Evolutionary conservation across 1,284 basidiomycete genomes (phyloP), one percentile per base, ranked within the genome.

Genomic region (Rhodotorula glutinis): DNA sequence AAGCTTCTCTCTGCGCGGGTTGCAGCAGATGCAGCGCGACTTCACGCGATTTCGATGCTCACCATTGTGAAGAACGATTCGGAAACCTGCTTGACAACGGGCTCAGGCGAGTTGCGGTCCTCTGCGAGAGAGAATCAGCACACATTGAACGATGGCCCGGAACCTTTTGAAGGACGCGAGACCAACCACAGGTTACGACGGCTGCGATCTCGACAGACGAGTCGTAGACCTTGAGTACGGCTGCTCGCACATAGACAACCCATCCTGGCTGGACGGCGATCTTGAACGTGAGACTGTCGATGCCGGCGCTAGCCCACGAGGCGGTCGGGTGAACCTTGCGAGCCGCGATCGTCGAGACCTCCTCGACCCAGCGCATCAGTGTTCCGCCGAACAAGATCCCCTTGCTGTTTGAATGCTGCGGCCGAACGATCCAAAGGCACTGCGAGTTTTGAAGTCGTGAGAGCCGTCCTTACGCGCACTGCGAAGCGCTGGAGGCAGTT

Each of bases 381-480:
- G 57, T 58, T 13, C 74, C 74, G 49, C 74, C 74, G 43, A 75
- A 75, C 4, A 75, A 60, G 44, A 75, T 60, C 3, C 55, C n/a
- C 58, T 72, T 73, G 11, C 61, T 63, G 63, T 74, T 74, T 63
- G 57, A 62, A n/a, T 72, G 62, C 55, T 75, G 73, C 16, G 74
- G 73, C 14, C 73, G 62, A 13, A 75, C 73, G 55, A 75, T 70
- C 67, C 69, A 75, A 4, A 75, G 49, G 14, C 66, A 60, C 65
- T 67, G 46, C 10, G 16, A 25, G 46, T 21, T 2, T 19, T 0
- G 27, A 29, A 33, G 5, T 2, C 3, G 33, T 10, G 9, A 27
- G n/a, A 62, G 33, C 11, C 33, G 33, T 38, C 11, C 33, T 11
- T 38, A 11, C 7, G 33, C 5, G 5, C 33, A 11, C 33, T 11